Evolutionary conservation across 768 basidiomycete species (phyloP).

Genomic region (Pleurotus tuoliensis): DNA sequence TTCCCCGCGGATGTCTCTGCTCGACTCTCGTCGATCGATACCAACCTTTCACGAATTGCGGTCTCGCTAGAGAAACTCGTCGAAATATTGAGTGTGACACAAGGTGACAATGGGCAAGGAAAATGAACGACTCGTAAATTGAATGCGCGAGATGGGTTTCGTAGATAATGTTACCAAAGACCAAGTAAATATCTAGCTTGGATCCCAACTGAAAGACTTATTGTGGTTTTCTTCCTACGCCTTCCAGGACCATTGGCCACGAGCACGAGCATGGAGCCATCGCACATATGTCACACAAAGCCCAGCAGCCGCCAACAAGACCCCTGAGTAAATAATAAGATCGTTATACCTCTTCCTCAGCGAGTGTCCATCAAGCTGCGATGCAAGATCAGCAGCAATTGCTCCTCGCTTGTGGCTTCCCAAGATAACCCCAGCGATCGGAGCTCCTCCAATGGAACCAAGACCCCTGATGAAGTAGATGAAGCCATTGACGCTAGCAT

Average conservation of each 20-base stretch:
- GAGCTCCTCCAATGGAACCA: conserved; percentile 32
- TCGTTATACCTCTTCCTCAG: conserved; percentile 29
- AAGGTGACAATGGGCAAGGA: neutral
- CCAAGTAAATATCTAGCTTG: no score
- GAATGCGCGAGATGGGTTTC: no score
- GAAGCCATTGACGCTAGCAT: conserved; percentile 29
- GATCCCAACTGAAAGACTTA: no score
- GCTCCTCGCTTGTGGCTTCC: conserved; percentile 27
- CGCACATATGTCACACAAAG: conserved; percentile 37
- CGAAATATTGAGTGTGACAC: conserved; percentile 9
- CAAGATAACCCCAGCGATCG: conserved; percentile 31
- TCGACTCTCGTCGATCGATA: conserved; percentile 30
- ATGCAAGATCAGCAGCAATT: neutral
- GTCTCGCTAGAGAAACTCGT: conserved; percentile 31
- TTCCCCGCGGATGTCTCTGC: conserved; percentile 24
- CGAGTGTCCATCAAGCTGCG: neutral
- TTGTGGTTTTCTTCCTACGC: conserved; percentile 18
- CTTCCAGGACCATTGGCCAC: conserved; percentile 36
- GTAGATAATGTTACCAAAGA: no score
- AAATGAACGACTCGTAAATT: no score
- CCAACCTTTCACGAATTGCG: conserved; percentile 32
- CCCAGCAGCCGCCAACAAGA: conserved; percentile 29
- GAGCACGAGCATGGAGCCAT: conserved; percentile 37
- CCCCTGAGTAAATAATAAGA: conserved; percentile 35
- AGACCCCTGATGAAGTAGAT: conserved; percentile 35